Conservation (phyloP, 1,284 basidiomycete genomes). For the Fomitopsis pinicola region DNA sequence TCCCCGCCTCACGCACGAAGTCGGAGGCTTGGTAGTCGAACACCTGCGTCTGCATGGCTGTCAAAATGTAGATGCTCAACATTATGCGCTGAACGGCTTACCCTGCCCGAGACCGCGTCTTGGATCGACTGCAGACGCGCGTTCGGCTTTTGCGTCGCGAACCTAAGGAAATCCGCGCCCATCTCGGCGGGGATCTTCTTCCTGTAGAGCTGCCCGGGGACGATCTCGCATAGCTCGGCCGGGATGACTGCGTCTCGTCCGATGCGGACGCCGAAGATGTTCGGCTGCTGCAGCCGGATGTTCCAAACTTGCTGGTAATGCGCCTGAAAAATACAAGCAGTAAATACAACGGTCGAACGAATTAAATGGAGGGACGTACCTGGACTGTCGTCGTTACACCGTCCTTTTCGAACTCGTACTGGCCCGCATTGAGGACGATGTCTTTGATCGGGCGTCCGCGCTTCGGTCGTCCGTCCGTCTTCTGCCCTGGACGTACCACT, state of each 20-base stretch:
- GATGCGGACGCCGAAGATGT: constrained; percentile 34
- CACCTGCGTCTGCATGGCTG: constrained; percentile 8
- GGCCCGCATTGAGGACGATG: constrained; percentile 18
- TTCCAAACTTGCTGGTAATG: constrained; percentile 33
- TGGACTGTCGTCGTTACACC: constrained; percentile 27
- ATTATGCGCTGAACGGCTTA: constrained; percentile 7
- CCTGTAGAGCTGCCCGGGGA: constrained; percentile 44
- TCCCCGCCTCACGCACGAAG: constrained; percentile 29
- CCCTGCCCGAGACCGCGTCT: constrained; percentile 26
- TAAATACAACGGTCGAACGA: too few species aligned
- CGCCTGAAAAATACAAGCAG: constrained; percentile 18
- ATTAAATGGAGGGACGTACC: constrained; percentile 18
- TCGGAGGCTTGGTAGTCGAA: constrained; percentile 30
- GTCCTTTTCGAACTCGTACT: constrained; percentile 30
- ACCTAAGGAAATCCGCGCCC: constrained; percentile 35
- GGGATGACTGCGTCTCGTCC: constrained; percentile 37
- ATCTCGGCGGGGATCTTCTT: constrained; percentile 37
- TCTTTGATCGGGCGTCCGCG: constrained; percentile 20
- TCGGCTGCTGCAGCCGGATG: constrained; percentile 27
- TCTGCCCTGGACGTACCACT: background rate
- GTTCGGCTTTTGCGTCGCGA: constrained; percentile 37
- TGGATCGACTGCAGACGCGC: constrained; percentile 33
- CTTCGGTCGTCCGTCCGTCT: background rate
- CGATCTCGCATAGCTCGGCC: constrained; percentile 42
- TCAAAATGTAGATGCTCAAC: background rate